Evolutionary conservation across 768 basidiomycete species (phyloP).

Genomic region (Hericium coralloides): DNA sequence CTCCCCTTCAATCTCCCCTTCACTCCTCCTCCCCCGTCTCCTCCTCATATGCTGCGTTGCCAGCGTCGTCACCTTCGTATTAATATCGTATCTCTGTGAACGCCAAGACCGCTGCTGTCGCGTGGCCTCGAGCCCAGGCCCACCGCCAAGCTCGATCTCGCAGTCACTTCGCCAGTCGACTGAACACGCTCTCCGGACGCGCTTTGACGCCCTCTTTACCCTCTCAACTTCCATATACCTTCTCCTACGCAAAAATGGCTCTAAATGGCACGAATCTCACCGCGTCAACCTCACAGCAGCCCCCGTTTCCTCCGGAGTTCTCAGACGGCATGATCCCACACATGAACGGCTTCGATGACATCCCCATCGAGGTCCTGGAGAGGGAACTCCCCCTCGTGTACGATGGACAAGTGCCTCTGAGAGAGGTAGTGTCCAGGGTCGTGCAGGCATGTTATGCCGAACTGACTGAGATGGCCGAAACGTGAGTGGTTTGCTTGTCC

Average conservation of each 20-base stretch:
- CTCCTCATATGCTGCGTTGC: no score
- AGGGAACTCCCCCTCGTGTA: slow-evolving; percentile 63
- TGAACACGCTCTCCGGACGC: no score
- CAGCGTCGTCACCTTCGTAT: no score
- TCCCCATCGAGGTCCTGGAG: slow-evolving; percentile 50
- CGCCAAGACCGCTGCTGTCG: no score
- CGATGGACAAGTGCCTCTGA: slow-evolving; percentile 67
- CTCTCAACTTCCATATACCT: neutral
- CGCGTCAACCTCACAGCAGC: neutral
- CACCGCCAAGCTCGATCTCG: no score
- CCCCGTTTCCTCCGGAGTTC: neutral
- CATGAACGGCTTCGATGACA: slow-evolving; percentile 28
- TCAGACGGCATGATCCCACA: neutral
- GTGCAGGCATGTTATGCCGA: slow-evolving; percentile 78
- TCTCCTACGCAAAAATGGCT: neutral
- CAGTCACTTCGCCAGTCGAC: no score
- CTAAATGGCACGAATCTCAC: slow-evolving; percentile 2
- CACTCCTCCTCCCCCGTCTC: no score
- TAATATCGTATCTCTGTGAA: no score
- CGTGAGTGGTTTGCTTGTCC: slow-evolving; percentile 39
- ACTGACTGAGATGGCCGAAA: slow-evolving; percentile 76
- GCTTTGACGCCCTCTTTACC: no score
- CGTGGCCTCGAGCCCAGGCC: no score
- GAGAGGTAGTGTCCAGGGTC: slow-evolving; percentile 67
- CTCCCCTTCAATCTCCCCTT: no score